These are phyloP conservation scores for Parastagonospora nodorum DNA, from an alignment of 2,329 filamentous ascomycete genomes.

Conservation along the genomic window DNA sequence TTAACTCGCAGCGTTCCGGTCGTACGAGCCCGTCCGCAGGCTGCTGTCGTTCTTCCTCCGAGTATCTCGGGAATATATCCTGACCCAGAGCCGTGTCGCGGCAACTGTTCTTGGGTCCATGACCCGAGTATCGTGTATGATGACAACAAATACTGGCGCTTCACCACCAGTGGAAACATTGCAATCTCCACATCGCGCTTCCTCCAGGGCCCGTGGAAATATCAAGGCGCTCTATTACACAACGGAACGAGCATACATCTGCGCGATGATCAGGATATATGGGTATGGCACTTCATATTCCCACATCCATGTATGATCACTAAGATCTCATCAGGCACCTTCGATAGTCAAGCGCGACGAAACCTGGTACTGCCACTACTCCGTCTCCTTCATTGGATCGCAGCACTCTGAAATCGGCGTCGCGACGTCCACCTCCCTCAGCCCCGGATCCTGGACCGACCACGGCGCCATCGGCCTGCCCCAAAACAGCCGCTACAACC, in stretches of 20 bases:
- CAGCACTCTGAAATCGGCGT: conserved; percentile 66
- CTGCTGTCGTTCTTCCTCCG: no score
- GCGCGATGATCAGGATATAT: conserved; percentile 51
- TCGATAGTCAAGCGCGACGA: conserved; percentile 61
- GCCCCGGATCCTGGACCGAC: conserved; percentile 64
- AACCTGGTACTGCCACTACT: conserved; percentile 66
- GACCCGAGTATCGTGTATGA: conserved; percentile 52
- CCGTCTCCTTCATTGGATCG: conserved; percentile 63
- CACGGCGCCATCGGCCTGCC: conserved; percentile 55
- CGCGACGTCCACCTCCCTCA: conserved; percentile 54
- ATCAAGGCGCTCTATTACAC: conserved; percentile 50
- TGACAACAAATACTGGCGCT: conserved; percentile 56
- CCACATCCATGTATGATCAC: not conserved
- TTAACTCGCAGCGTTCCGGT: conserved; percentile 2
- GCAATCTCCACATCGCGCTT: conserved; percentile 51
- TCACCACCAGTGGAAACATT: conserved; percentile 55
- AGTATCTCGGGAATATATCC: not conserved
- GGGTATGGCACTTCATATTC: conserved; percentile 39
- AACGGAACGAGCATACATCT: conserved; percentile 50
- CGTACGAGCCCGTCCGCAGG: not conserved
- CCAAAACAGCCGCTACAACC: conserved; percentile 46
- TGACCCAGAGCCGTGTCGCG: conserved; percentile 43
- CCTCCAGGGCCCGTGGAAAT: conserved; percentile 55
- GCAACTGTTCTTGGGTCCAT: conserved; percentile 49
- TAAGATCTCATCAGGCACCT: conserved; percentile 57